Percentiles rank a stretch among this genome's conserved stretches.
These are phyloP conservation scores for Coemansia sp. DNA, from an alignment of 192 early-diverging fungal species.

Conservation along the genomic window DNA sequence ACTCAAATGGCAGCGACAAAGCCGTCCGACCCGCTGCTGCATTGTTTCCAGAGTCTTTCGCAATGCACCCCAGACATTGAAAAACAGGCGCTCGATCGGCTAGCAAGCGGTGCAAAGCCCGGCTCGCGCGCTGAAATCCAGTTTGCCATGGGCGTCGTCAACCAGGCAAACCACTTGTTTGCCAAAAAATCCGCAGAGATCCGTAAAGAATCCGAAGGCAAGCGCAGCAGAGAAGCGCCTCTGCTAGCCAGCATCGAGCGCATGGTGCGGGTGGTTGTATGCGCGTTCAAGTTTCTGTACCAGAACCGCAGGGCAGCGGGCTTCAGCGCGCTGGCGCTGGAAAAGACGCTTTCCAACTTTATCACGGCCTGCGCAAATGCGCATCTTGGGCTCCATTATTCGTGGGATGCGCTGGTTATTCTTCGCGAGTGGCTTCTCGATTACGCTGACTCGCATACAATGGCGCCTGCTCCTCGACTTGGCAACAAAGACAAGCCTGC, in stretches of 20 bases:
- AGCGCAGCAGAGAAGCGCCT: background rate
- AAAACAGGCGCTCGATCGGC: slow-evolving; percentile 22
- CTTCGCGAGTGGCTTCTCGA: slow-evolving; percentile 28
- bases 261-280: slow-evolving; percentile 16
- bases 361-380: slow-evolving; percentile 38
- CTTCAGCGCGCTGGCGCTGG: slow-evolving; percentile 37
- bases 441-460: slow-evolving; percentile 29
- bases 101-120: slow-evolving; percentile 4
- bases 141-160: slow-evolving; percentile 36
- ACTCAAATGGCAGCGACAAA: slow-evolving; percentile 14
- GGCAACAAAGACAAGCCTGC: background rate
- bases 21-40: slow-evolving; percentile 8
- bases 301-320: slow-evolving; percentile 27
- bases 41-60: slow-evolving; percentile 16
- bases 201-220: slow-evolving; percentile 7
- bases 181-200: slow-evolving; percentile 21
- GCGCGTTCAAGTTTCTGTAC: slow-evolving; percentile 28
- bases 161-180: slow-evolving; percentile 45
- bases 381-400: slow-evolving; percentile 21
- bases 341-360: slow-evolving; percentile 46
- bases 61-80: slow-evolving; percentile 31
- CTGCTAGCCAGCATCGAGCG: slow-evolving; percentile 20
- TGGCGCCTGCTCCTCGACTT: background rate
- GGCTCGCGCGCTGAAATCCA: slow-evolving; percentile 24
- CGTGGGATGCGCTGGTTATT: slow-evolving; percentile 34